Conservation (phyloP, 352 stramenopile species). For the Globisporangium orthogonon region DNA sequence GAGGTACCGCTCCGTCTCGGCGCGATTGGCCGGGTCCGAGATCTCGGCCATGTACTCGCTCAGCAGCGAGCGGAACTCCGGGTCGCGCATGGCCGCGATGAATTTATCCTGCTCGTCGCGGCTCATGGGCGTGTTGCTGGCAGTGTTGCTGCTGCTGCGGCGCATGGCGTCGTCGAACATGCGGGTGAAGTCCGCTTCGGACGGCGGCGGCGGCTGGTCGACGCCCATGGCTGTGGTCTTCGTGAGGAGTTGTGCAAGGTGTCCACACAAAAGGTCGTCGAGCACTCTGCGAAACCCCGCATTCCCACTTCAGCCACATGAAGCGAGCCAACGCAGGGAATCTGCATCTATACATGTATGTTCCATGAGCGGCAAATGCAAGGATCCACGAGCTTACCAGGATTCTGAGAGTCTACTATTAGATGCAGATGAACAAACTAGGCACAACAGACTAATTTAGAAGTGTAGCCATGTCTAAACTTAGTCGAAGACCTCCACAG, state of each 20-base stretch:
- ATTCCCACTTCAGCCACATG: too few relatives aligned
- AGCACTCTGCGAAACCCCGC: too few relatives aligned
- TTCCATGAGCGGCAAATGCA: too few relatives aligned
- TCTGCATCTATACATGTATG: too few relatives aligned
- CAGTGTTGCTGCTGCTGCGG: constrained; percentile 1
- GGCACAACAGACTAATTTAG: too few relatives aligned
- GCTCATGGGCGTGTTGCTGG: constrained; percentile 19
- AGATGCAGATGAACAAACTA: too few relatives aligned
- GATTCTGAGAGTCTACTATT: too few relatives aligned
- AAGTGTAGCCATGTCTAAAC: too few relatives aligned
- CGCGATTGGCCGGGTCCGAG: constrained; percentile 81
- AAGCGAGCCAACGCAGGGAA: too few relatives aligned
- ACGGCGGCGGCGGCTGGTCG: constrained; percentile 5
- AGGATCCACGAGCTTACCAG: too few relatives aligned
- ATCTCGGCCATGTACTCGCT: constrained; percentile 94
- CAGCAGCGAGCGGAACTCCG: constrained; percentile 89
- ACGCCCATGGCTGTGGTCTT: background rate
- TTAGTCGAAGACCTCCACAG: too few relatives aligned
- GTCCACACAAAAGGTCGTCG: background rate
- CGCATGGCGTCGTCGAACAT: constrained; percentile 53
- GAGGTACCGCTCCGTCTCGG: constrained; percentile 90
- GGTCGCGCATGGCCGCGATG: constrained; percentile 86
- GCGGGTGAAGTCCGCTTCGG: constrained; percentile 34
- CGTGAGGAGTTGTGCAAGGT: background rate
- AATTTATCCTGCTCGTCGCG: constrained; percentile 80